A percentile compares a stretch with the other conserved stretches of the same genome.
Conservation (phyloP, 805 yeast genomes). For the Starmerella kuoi region DNA sequence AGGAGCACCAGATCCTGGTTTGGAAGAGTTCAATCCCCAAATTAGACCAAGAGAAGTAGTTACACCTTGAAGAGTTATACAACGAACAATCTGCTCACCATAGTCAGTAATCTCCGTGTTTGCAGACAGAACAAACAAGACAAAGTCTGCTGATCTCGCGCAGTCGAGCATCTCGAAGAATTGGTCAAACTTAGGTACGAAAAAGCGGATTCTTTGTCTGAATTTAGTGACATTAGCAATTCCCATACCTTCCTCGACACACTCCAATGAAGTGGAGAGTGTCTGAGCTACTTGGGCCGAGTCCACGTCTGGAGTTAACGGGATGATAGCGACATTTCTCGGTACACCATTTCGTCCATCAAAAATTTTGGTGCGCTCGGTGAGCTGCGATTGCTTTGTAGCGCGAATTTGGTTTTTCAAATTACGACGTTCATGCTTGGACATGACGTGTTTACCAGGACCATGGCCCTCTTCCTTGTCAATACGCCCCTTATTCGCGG, state of each 20-base stretch:
- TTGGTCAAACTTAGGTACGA: slow-evolving; percentile 52
- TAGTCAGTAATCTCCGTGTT: slow-evolving; percentile 65
- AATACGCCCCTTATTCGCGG: slow-evolving; percentile 68
- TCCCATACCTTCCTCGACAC: slow-evolving; percentile 20
- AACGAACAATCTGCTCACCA: slow-evolving; percentile 84
- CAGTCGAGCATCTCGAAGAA: slow-evolving; percentile 68
- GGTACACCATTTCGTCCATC: slow-evolving; percentile 73
- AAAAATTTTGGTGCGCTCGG: slow-evolving; percentile 54
- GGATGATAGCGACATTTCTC: slow-evolving; percentile 67
- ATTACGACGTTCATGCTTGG: slow-evolving; percentile 64
- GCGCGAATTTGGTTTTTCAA: slow-evolving; percentile 60
- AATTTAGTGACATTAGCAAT: slow-evolving; percentile 49
- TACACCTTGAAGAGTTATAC: slow-evolving; percentile 84
- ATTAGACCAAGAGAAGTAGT: slow-evolving; percentile 70
- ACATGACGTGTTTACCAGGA: slow-evolving; percentile 29
- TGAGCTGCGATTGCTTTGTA: slow-evolving; percentile 51
- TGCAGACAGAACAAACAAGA: slow-evolving; percentile 81
- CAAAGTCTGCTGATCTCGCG: slow-evolving; percentile 79
- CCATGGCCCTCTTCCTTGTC: slow-evolving; percentile 45
- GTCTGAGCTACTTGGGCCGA: slow-evolving; percentile 23
- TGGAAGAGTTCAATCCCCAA: slow-evolving; percentile 41
- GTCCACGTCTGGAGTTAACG: slow-evolving; percentile 62
- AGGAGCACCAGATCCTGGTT: slow-evolving; percentile 51
- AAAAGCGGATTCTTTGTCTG: slow-evolving; percentile 56
- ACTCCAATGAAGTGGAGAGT: slow-evolving; percentile 15